Percentiles rank a stretch among this genome's conserved stretches.
Evolutionary conservation across 2,329 filamentous ascomycete genomes (phyloP).

Genomic region (Allantophomopsis lycopodina): DNA sequence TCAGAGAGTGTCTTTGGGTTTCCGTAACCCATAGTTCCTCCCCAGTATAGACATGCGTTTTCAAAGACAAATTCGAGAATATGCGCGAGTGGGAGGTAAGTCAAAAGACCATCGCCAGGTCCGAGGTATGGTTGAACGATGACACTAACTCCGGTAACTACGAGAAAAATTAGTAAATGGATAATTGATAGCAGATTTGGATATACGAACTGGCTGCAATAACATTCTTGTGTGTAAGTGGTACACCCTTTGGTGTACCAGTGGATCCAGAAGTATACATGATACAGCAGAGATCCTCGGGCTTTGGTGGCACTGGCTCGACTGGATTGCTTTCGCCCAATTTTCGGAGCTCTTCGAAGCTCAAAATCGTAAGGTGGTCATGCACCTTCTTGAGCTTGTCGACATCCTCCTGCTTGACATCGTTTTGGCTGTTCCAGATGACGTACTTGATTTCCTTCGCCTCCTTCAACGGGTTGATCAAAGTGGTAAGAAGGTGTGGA

Average conservation of each 20-base stretch:
- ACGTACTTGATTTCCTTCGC: constrained; percentile 41
- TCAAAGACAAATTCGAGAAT: constrained; percentile 96
- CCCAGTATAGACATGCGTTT: constrained; percentile 79
- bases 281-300: constrained; percentile 70
- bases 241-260: constrained; percentile 79
- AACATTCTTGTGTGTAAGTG: constrained; percentile 71
- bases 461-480: constrained; percentile 39
- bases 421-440: constrained; percentile 45
- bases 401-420: constrained; percentile 32
- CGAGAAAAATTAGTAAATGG: constrained; percentile 7
- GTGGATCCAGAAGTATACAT: constrained; percentile 86
- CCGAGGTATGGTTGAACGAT: constrained; percentile 69
- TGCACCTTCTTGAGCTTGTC: constrained; percentile 41
- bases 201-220: constrained; percentile 62
- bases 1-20: constrained; percentile 84
- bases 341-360: constrained; percentile 37
- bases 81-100: constrained; percentile 88
- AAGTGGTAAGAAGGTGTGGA: constrained; percentile 56
- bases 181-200: not conserved
- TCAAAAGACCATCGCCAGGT: constrained; percentile 66
- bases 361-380: constrained; percentile 36
- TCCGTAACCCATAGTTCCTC: constrained; percentile 86
- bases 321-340: constrained; percentile 45
- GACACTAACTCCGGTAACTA: constrained; percentile 67
- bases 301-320: constrained; percentile 56